These are phyloP conservation scores for Penicillium simplicissimum DNA, from an alignment of 495 filamentous ascomycete species.

Conservation along the genomic window DNA sequence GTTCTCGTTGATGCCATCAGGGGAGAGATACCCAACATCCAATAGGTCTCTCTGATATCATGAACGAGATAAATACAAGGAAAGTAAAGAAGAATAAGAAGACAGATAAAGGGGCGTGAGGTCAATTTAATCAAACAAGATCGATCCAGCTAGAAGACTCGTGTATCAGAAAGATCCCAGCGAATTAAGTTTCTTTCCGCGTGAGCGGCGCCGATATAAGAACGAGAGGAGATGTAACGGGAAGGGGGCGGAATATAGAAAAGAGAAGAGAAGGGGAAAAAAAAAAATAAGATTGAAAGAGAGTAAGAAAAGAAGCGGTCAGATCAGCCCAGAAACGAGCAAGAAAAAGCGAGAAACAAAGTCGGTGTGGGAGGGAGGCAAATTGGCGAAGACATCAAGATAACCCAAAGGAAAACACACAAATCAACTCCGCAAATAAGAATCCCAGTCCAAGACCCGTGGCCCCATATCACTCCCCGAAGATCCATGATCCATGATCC, in stretches of 20 bases:
- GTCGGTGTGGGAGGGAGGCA: background rate
- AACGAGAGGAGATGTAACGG: conserved; percentile 11
- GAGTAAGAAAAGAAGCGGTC: conserved; percentile 13
- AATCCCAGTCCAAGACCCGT: conserved; percentile 1
- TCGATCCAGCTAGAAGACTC: conserved; percentile 9
- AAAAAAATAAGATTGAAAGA: background rate
- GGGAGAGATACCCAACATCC: background rate
- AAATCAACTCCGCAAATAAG: conserved; percentile 13
- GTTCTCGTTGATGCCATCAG: background rate
- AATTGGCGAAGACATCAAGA: conserved; percentile 9
- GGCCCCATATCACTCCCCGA: conserved; percentile 8
- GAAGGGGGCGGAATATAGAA: background rate
- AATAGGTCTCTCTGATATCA: background rate
- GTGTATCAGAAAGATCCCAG: conserved; percentile 25
- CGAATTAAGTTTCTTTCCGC: conserved; percentile 33
- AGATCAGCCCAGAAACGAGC: background rate
- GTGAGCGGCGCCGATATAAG: conserved; percentile 34
- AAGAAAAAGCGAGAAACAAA: conserved; percentile 13
- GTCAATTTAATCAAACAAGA: conserved; percentile 19
- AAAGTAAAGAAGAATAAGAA: conserved; percentile 13
- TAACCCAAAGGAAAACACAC: background rate
- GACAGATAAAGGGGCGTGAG: conserved; percentile 8
- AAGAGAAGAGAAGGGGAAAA: no score
- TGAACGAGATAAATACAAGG: conserved; percentile 6
- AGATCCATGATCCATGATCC: conserved; percentile 9